Percentiles rank a stretch among this genome's conserved stretches.
phyloP scores from a whole-genome alignment of 1,284 basidiomycete genomes.

The Thecaphora frezii region DNA sequence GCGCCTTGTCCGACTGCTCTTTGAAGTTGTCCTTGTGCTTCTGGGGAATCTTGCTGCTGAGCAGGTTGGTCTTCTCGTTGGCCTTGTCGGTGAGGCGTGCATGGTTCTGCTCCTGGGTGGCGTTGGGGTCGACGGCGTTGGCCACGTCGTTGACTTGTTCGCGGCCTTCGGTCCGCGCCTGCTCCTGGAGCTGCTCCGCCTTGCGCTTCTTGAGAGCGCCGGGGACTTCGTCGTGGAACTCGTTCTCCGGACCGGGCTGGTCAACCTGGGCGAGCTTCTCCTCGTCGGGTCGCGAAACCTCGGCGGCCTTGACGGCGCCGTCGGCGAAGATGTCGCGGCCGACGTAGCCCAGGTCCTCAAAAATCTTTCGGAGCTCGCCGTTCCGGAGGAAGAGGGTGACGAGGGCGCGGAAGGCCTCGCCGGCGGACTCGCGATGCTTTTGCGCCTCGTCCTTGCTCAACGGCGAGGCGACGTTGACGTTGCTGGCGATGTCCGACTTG shows the following conservation, averaged over 20 bases:
- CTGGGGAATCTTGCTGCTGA: constrained; percentile 56
- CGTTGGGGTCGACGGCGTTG: constrained; percentile 47
- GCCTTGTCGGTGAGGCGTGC: constrained; percentile 60
- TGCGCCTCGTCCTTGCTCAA: constrained; percentile 40
- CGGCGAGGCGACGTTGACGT: constrained; percentile 38
- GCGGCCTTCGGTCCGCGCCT: constrained; percentile 30
- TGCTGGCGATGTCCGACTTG: constrained; percentile 39
- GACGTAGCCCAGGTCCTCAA: constrained; percentile 51
- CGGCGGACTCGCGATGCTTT: constrained; percentile 52
- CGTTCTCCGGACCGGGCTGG: constrained; percentile 63
- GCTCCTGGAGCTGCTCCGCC: constrained; percentile 39
- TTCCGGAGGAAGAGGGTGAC: constrained; percentile 55
- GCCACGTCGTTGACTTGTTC: constrained; percentile 37
- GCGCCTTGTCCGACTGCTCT: constrained; percentile 49
- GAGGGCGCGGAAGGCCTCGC: constrained; percentile 50
- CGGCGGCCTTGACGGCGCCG: constrained; percentile 74
- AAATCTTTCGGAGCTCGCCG: constrained; percentile 49
- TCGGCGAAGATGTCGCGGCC: constrained; percentile 78
- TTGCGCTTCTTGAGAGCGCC: constrained; percentile 59
- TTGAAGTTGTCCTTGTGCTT: constrained; percentile 52
- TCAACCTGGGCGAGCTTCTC: constrained; percentile 71
- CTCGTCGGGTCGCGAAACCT: constrained; percentile 69
- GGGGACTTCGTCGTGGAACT: constrained; percentile 62
- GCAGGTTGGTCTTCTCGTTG: constrained; percentile 61
- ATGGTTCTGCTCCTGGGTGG: constrained; percentile 59